Conservation (phyloP, 169 alveolate species). For the Eimeria falciformis region DNA sequence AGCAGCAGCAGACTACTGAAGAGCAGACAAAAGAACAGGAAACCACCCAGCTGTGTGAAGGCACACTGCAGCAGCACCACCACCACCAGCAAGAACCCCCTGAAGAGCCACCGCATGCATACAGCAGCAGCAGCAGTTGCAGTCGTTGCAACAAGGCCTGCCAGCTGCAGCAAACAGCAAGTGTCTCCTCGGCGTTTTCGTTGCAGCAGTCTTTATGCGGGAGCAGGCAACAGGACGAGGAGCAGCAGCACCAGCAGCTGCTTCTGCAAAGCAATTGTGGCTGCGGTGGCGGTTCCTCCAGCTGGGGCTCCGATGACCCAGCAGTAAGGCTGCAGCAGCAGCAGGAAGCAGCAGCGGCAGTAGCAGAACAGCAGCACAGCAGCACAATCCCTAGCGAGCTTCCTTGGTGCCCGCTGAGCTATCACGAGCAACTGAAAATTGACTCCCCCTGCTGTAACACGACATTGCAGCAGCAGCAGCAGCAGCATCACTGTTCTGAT, state of each 20-base stretch:
- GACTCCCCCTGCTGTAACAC: no score
- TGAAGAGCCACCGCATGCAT: neutral
- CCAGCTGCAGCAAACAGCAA: neutral
- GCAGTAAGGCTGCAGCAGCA: no score
- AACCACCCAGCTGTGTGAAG: neutral
- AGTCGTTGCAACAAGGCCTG: no score
- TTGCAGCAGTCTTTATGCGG: neutral
- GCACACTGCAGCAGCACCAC: slow-evolving; percentile 18
- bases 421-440: no score
- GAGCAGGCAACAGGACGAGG: neutral
- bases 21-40: neutral
- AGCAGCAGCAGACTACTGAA: neutral
- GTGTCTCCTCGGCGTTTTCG: neutral
- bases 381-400: neutral
- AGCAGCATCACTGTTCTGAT: neutral
- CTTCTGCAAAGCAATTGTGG: no score
- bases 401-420: neutral
- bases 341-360: no score
- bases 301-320: no score
- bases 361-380: neutral
- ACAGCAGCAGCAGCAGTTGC: slow-evolving; percentile 39
- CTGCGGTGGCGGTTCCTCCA: no score
- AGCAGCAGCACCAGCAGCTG: neutral
- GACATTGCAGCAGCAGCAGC: slow-evolving; percentile 33
- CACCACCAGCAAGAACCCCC: slow-evolving; percentile 11